Base-by-base conservation (phyloP, 345 rosid species). In the Alliaria petiolata region DNA sequence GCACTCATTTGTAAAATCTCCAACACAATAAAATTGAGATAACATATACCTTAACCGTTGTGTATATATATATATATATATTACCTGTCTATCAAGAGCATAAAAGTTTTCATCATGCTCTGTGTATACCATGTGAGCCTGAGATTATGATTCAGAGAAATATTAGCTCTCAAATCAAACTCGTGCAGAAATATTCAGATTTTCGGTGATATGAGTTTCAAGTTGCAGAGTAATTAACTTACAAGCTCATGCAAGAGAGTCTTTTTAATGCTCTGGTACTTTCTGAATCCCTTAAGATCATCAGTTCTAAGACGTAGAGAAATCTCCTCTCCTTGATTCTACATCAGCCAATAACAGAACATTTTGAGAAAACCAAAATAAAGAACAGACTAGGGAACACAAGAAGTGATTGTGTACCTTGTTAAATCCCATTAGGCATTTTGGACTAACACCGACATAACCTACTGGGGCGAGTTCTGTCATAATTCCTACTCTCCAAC, bases 381-480 rank as follows among this genome's bases (percentile, higher is more conserved):
- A 10, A 20, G 9, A 61, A 51, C 9, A 50, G 0, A 16, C 35
- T 30, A 14, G n/a, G 9, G 25, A 46, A 53, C n/a, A 45, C 13
- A 58, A 46, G 8, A 50, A 34, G 14, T 50, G 39, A 53, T 20
- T 10, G 39, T 6, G 63, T 85, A 91, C 99, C 96, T 87, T 88
- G 69, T 95, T 95, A 39, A 91, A 81, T 15, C 99, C 99, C 0
- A 95, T 89, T 76, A 91, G 45, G 75, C 98, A 95, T 75, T 77
- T 80, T 6, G 97, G 98, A 78, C 88, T 89, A 56, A 95, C 78
- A 53, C 99, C 99, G 49, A 95, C 99, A 80, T 91, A 89, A 74
- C 99, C 99, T 79, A 91, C 87, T 10, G 99, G 99, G 39, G 99
- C 99, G 78, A 91, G 80, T 85, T 95, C 99, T 2, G 98, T 89